These are phyloP conservation scores for Neophaeococcomyces mojaviensis DNA, from an alignment of 2,329 filamentous ascomycete genomes.

Conservation along the genomic window DNA sequence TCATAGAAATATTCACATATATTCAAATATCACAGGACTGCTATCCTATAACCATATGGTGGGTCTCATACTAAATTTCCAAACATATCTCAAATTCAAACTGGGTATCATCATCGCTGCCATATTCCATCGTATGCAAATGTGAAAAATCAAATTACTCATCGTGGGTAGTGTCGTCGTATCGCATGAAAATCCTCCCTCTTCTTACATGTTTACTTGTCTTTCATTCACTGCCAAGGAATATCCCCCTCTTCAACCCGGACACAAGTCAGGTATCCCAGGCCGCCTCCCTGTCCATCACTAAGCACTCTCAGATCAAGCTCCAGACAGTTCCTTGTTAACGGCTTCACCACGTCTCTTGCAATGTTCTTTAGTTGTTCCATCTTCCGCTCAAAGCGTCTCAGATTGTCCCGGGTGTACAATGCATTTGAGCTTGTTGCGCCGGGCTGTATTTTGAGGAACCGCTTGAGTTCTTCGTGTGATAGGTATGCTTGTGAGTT, in stretches of 20 bases:
- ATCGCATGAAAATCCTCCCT: background rate
- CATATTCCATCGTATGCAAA: background rate
- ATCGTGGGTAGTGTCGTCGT: background rate
- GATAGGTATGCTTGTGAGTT: constrained; percentile 58
- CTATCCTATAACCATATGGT: too few relatives aligned
- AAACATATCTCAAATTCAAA: background rate
- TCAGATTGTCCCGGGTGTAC: constrained; percentile 79
- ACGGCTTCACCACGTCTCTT: constrained; percentile 69
- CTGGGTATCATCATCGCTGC: constrained; percentile 1
- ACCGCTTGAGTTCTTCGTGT: constrained; percentile 84
- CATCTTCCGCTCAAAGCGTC: constrained; percentile 75
- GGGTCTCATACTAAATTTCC: too few relatives aligned
- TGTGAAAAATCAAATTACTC: background rate
- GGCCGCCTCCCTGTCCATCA: constrained; percentile 37
- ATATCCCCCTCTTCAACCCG: constrained; percentile 55
- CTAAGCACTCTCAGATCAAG: constrained; percentile 54
- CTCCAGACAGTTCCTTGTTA: constrained; percentile 80
- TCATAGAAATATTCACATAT: too few relatives aligned
- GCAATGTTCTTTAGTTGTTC: constrained; percentile 84
- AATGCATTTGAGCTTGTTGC: constrained; percentile 35
- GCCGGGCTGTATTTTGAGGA: constrained; percentile 67
- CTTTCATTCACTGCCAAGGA: constrained; percentile 46
- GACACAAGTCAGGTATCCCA: constrained; percentile 60
- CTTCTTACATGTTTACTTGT: background rate
- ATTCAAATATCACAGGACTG: too few relatives aligned